These are phyloP conservation scores for Xylariaceae sp. DNA, from an alignment of 2,329 filamentous ascomycete species.

Conservation along the genomic window DNA sequence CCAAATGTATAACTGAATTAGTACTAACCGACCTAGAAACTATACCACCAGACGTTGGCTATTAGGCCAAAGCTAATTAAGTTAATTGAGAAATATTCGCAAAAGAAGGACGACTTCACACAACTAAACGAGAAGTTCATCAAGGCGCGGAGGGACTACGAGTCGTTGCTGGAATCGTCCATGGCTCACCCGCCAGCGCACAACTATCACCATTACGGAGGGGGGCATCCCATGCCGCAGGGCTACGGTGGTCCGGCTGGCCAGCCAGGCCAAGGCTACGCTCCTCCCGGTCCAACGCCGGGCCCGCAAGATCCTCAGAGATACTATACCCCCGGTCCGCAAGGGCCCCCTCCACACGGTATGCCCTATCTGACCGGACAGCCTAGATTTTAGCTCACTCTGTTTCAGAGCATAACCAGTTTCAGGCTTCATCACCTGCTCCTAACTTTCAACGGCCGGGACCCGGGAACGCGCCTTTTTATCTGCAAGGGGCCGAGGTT, in stretches of 20 bases:
- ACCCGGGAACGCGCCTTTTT: conserved; percentile 59
- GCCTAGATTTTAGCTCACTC: conserved; percentile 26
- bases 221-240: conserved; percentile 49
- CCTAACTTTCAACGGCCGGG: conserved; percentile 55
- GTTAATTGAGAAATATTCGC: conserved; percentile 97
- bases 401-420: conserved; percentile 41
- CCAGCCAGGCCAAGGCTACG: conserved; percentile 34
- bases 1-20: background rate
- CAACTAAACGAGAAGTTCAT: conserved; percentile 99
- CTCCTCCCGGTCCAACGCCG: conserved; percentile 42
- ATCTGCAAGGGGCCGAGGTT: conserved; percentile 59
- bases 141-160: conserved; percentile 95
- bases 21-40: conserved; percentile 52
- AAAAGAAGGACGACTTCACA: conserved; percentile 99
- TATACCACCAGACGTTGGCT: conserved; percentile 88
- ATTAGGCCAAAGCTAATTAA: conserved; percentile 97
- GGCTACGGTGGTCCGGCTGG: conserved; percentile 41
- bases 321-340: conserved; percentile 65
- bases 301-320: conserved; percentile 60
- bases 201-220: conserved; percentile 67
- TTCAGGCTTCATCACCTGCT: conserved; percentile 46
- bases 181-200: conserved; percentile 91
- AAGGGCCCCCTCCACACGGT: conserved; percentile 39
- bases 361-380: conserved; percentile 22
- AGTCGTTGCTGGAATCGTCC: conserved; percentile 89